Evolutionary conservation across 148 eudicot genomes (phyloP).

Genomic region (Amaranthus cruentus): DNA sequence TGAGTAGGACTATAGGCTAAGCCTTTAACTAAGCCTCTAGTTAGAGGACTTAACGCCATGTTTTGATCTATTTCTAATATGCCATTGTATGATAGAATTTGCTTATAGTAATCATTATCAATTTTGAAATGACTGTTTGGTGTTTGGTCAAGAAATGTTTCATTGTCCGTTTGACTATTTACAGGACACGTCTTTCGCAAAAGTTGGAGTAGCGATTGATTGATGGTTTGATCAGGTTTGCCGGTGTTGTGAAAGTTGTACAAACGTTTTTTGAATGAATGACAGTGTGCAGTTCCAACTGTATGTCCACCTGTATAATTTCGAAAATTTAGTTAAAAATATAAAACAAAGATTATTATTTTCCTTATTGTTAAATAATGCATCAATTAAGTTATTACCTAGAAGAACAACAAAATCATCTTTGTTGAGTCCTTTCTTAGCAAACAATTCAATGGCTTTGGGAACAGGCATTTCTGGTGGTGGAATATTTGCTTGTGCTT

Average conservation of each 20-base stretch:
- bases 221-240: conserved; percentile 21
- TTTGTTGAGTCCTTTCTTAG: conserved; percentile 29
- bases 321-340: neutral
- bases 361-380: too few relatives aligned
- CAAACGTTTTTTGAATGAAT: conserved; percentile 41
- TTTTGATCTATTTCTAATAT: conserved; percentile 49
- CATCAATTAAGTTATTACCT: conserved; percentile 15
- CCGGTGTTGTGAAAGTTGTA: conserved; percentile 45
- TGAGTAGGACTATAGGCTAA: conserved; percentile 31
- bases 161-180: conserved; percentile 9
- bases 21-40: conserved; percentile 28
- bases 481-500: conserved; percentile 30
- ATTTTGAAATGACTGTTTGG: conserved; percentile 36
- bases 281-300: conserved; percentile 56
- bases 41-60: conserved; percentile 36
- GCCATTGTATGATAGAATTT: conserved; percentile 31
- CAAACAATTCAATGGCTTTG: conserved; percentile 24
- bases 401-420: conserved; percentile 35
- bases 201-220: conserved; percentile 15
- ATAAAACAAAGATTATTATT: neutral
- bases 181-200: conserved; percentile 21
- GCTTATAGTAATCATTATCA: conserved; percentile 50
- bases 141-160: conserved; percentile 48
- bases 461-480: conserved; percentile 22
- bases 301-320: conserved; percentile 36